Percentiles rank a stretch among this genome's conserved stretches.
Evolutionary conservation across 495 filamentous ascomycete species (phyloP).

Genomic region (Staphylotrichum tortipilum): DNA sequence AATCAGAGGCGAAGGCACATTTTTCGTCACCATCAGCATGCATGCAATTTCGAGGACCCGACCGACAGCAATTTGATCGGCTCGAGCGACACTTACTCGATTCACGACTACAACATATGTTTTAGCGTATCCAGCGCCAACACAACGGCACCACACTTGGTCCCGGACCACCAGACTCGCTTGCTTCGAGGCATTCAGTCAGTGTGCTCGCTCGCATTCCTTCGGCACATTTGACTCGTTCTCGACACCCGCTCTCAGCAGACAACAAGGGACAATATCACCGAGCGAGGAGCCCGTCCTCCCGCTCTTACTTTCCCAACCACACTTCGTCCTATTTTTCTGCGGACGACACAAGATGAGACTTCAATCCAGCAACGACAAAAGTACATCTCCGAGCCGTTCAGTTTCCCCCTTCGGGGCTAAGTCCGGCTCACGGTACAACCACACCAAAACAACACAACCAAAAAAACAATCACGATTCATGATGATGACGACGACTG

Average conservation of each 20-base stretch:
- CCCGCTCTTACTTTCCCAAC: slow-evolving; percentile 1
- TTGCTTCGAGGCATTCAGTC: background rate
- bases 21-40: no score
- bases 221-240: background rate
- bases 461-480: background rate
- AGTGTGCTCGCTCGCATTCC: background rate
- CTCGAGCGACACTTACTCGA: no score
- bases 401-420: no score
- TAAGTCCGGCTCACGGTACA: no score
- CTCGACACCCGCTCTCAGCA: background rate
- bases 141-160: slow-evolving; percentile 8
- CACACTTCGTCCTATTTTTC: background rate
- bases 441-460: background rate
- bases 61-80: no score
- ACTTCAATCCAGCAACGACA: background rate
- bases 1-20: no score
- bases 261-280: background rate
- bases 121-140: slow-evolving; percentile 6
- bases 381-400: background rate
- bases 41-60: no score
- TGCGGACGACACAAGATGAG: slow-evolving; percentile 4
- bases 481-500: background rate
- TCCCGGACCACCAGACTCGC: slow-evolving; percentile 5
- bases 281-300: background rate
- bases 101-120: background rate